Base-by-base conservation (phyloP, 108 stramenopile species). In the Skeletonema tropicum region DNA sequence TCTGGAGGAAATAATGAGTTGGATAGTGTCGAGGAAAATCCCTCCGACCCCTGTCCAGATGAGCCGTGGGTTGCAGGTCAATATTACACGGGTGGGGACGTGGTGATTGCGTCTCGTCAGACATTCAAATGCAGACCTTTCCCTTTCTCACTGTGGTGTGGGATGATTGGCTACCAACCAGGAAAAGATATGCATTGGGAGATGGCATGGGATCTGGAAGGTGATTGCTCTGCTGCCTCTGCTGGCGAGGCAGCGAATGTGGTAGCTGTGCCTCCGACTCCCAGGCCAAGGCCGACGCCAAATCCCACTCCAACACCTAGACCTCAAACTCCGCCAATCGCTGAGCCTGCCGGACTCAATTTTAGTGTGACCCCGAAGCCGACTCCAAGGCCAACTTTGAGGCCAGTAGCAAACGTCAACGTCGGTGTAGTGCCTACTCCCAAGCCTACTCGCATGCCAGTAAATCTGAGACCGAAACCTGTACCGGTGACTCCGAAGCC, bases 121-220 rank as follows among this genome's bases (percentile, higher is more conserved):
- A 14, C 38, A 42, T 77, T 71, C 26, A 17, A 42, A 2, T 77
- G 76, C 41, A 77, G 72, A 48, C 52, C 13, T 13, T 55, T 41
- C 57, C 76, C 76, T 15, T 66, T 38, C 17, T 62, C 46, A 17
- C 60, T 45, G 36, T 77, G 76, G 76, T 77, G 76, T 36, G 76
- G 72, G 10, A 30, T 60, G 42, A 64, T 30, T 2, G 76, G 36
- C 12, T 77, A 77, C 32, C 62, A 77, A 60, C 76, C 76, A 25
- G 29, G 15, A 14, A n/a, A 49, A 8, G 71, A 57, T 32, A 6
- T 35, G n/a, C 8, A 57, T 17, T 77, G 76, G 76, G 25, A 6
- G 6, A 32, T 21, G 48, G 76, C 76, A 36, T 77, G 76, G 76
- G 36, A 65, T 21, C 15, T 72, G 0, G 74, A 41, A 15, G 58